Evolutionary conservation across 805 yeast genomes (phyloP).

Genomic region (Lipomyces sp.): DNA sequence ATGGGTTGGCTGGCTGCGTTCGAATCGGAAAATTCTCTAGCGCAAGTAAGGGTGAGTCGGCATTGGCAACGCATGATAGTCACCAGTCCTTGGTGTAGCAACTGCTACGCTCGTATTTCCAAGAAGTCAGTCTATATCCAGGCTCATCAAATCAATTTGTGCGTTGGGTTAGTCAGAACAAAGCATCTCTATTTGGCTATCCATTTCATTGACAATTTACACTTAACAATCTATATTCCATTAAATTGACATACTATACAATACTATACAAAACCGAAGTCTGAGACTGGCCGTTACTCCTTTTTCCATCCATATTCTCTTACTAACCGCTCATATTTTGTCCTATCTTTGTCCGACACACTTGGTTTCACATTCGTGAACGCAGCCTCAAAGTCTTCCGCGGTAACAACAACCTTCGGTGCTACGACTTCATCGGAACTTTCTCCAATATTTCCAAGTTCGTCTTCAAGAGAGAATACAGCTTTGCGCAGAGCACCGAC

Average conservation of each 20-base stretch:
- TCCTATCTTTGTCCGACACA: constrained; percentile 66
- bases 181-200: not conserved
- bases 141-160: too few species aligned
- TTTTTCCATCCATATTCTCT: constrained; percentile 35
- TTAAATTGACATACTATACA: not conserved
- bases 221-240: not conserved
- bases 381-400: constrained; percentile 71
- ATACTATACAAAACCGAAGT: not conserved
- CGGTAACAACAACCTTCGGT: constrained; percentile 57
- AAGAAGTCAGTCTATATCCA: too few species aligned
- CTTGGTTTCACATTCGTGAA: constrained; percentile 81
- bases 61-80: too few species aligned
- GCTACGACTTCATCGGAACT: constrained; percentile 27
- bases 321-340: constrained; percentile 37
- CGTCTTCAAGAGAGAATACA: constrained; percentile 51
- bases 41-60: too few species aligned
- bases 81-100: too few species aligned
- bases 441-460: constrained; percentile 43
- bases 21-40: too few species aligned
- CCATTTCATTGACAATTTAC: not conserved
- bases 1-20: too few species aligned
- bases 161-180: not conserved
- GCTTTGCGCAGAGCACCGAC: constrained; percentile 73
- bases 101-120: too few species aligned
- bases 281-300: not conserved